Conservation (phyloP, 352 stramenopile genomes). For the Phytophthora brassicae region DNA sequence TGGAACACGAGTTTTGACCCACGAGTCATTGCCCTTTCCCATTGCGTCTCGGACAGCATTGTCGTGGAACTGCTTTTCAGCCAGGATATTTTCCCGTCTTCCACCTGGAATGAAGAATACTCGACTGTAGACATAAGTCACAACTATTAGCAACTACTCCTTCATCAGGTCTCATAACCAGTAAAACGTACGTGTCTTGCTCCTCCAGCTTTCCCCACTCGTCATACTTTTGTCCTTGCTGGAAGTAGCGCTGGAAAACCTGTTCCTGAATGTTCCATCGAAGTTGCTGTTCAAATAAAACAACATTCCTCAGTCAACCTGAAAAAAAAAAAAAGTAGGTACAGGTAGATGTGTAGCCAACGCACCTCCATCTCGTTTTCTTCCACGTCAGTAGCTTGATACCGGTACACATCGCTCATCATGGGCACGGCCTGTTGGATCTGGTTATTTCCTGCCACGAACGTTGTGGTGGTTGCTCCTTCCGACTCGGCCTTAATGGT, state of each 20-base stretch:
- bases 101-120: conserved; percentile 68
- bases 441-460: conserved; percentile 18
- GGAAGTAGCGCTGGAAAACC: conserved; percentile 62
- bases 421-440: conserved; percentile 22
- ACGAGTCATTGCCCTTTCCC: conserved; percentile 48
- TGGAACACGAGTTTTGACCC: no score
- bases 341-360: background rate
- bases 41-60: conserved; percentile 52
- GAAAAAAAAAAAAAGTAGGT: no score
- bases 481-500: conserved; percentile 39
- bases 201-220: conserved; percentile 62
- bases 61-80: conserved; percentile 73
- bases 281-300: conserved; percentile 54
- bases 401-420: conserved; percentile 49
- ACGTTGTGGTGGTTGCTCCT: conserved; percentile 21
- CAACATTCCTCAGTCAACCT: no score
- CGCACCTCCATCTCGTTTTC: conserved; percentile 77
- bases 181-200: conserved; percentile 48
- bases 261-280: conserved; percentile 70
- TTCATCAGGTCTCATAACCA: background rate
- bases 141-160: conserved; percentile 5
- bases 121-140: conserved; percentile 25
- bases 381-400: conserved; percentile 62
- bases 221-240: conserved; percentile 51
- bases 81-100: conserved; percentile 63